A percentile compares a stretch with the other conserved stretches of the same genome.
Evolutionary conservation across 2,329 filamentous ascomycete genomes (phyloP).

Genomic region (Claviceps capensis): DNA sequence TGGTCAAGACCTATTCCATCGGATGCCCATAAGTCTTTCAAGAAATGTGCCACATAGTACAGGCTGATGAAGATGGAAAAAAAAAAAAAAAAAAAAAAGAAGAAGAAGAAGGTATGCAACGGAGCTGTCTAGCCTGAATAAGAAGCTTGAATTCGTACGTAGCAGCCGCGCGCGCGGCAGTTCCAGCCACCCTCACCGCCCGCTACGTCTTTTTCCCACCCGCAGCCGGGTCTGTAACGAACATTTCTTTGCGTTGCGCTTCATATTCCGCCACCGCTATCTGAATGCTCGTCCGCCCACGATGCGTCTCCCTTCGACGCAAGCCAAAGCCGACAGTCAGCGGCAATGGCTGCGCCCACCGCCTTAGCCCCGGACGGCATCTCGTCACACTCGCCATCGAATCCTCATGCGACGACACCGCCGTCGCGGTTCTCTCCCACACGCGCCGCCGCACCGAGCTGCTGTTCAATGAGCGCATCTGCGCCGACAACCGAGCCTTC

Average conservation of each 20-base stretch:
- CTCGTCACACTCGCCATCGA: conserved; percentile 61
- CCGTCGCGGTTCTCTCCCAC: conserved; percentile 66
- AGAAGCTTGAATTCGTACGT: too few relatives aligned
- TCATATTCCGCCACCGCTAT: background rate
- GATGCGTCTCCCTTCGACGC: background rate
- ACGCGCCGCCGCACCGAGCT: conserved; percentile 35
- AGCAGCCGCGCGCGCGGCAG: too few relatives aligned
- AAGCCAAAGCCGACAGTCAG: background rate
- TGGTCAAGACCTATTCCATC: too few relatives aligned
- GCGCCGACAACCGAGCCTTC: conserved; percentile 62
- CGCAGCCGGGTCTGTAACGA: background rate
- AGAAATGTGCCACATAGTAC: too few relatives aligned
- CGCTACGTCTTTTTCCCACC: background rate
- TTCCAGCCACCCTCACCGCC: too few relatives aligned
- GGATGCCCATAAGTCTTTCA: too few relatives aligned
- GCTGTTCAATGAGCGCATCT: conserved; percentile 69
- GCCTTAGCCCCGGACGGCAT: conserved; percentile 9
- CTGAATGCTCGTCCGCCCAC: conserved; percentile 3
- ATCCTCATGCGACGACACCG: conserved; percentile 85
- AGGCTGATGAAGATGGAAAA: too few relatives aligned
- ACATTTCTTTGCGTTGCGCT: too few relatives aligned
- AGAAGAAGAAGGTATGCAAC: too few relatives aligned
- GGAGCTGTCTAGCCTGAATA: too few relatives aligned
- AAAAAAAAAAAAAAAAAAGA: too few relatives aligned
- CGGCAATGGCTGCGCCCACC: too few relatives aligned